These are phyloP conservation scores for Conringia planisiliqua DNA, from an alignment of 345 rosid genomes.

Conservation along the genomic window DNA sequence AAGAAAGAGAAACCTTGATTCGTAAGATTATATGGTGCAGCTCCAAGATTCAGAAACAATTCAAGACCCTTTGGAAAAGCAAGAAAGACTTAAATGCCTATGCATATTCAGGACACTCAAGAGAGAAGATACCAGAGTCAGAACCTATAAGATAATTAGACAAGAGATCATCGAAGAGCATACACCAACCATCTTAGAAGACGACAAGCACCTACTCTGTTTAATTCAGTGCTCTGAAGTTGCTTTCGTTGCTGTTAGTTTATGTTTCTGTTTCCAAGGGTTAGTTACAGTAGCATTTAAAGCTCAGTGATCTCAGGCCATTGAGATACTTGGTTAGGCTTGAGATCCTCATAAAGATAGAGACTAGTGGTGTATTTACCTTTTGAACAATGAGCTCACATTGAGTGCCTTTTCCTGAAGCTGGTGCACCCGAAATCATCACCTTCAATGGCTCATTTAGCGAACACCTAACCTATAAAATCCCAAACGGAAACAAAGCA, in stretches of 20 bases:
- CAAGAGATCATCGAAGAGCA: neutral
- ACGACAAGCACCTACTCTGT: neutral
- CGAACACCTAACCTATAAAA: conserved; percentile 49
- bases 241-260: neutral
- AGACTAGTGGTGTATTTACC: conserved; percentile 38
- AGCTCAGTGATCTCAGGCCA: neutral
- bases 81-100: no score
- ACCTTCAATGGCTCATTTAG: conserved; percentile 63
- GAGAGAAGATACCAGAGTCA: neutral
- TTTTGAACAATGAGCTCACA: conserved; percentile 73
- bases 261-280: neutral
- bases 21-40: neutral
- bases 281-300: neutral
- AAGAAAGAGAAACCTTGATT: neutral
- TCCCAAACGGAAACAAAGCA: conserved; percentile 28
- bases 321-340: no score
- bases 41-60: no score
- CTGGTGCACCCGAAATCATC: conserved; percentile 93
- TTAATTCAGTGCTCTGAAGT: neutral
- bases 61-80: no score
- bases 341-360: no score
- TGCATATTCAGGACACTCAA: neutral
- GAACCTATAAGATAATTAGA: neutral
- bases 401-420: conserved; percentile 94
- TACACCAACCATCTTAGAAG: neutral